Conservation (phyloP, 768 basidiomycete species). For the Macrolepiota albuminosa region DNA sequence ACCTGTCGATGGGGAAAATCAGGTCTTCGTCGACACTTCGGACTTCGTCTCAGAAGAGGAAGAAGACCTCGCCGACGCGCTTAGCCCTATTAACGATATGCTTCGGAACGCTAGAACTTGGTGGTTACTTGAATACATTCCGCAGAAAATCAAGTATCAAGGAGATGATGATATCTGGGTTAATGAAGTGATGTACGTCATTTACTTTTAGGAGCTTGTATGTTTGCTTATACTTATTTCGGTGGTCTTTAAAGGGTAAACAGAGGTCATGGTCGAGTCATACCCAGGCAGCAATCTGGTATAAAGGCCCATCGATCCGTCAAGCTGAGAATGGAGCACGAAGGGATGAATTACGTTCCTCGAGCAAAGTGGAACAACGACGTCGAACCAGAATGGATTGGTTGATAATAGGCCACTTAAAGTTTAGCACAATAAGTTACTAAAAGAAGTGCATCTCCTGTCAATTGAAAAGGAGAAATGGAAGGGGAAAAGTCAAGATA, state of each 20-base stretch:
- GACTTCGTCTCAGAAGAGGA: conserved; percentile 47
- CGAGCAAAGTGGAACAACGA: conserved; percentile 30
- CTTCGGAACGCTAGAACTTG: conserved; percentile 41
- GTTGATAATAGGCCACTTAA: conserved; percentile 18
- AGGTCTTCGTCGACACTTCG: conserved; percentile 19
- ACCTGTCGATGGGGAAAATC: conserved; percentile 16
- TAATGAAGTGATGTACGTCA: conserved; percentile 30
- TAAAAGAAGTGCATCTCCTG: background rate
- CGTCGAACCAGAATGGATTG: conserved; percentile 35
- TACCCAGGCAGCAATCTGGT: conserved; percentile 33
- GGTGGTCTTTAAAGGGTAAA: conserved; percentile 28
- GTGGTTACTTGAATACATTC: conserved; percentile 64
- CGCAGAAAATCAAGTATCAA: conserved; percentile 36
- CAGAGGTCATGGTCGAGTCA: conserved; percentile 33
- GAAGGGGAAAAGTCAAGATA: too few relatives aligned
- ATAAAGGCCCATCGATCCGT: conserved; percentile 45
- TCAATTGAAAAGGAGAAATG: background rate
- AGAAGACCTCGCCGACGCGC: conserved; percentile 56
- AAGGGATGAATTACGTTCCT: conserved; percentile 31
- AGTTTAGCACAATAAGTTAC: too few relatives aligned
- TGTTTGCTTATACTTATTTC: background rate
- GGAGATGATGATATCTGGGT: conserved; percentile 36
- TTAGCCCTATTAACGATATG: conserved; percentile 51
- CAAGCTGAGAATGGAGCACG: conserved; percentile 39
- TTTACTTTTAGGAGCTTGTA: background rate